These are phyloP conservation scores for Gonapodya prolifera DNA, from an alignment of 192 early-diverging fungal genomes.

Conservation along the genomic window DNA sequence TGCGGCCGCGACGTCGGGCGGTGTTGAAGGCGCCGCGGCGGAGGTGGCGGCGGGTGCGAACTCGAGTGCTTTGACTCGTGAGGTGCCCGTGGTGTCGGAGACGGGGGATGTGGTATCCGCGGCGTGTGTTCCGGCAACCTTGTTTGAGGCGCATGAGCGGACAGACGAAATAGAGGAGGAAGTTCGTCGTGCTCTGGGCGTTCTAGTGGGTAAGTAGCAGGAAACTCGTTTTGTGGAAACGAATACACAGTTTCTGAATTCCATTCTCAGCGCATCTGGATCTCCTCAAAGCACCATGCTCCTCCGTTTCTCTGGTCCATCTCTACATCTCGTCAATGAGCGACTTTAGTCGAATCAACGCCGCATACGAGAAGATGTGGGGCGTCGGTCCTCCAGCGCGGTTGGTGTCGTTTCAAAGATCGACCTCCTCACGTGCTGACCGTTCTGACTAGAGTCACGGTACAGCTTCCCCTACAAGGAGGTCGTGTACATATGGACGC, in stretches of 20 bases:
- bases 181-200: no score
- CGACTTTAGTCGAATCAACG: conserved; percentile 49
- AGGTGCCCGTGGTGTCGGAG: neutral
- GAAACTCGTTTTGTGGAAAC: no score
- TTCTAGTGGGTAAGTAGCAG: no score
- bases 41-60: neutral
- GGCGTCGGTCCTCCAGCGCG: conserved; percentile 61
- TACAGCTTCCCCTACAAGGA: conserved; percentile 12
- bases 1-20: neutral
- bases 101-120: neutral
- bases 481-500: conserved; percentile 45
- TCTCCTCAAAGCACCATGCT: conserved; percentile 27
- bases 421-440: neutral
- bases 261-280: conserved; percentile 21
- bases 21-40: neutral
- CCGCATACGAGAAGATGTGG: conserved; percentile 52
- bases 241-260: neutral
- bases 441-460: conserved; percentile 5
- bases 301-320: conserved; percentile 48
- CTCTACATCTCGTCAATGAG: conserved; percentile 55
- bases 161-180: no score
- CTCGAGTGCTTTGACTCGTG: neutral
- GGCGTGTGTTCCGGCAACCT: neutral
- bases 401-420: neutral
- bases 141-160: no score